Evolutionary conservation across 208 protist species (phyloP).

Genomic region (Phytomonas francai): DNA sequence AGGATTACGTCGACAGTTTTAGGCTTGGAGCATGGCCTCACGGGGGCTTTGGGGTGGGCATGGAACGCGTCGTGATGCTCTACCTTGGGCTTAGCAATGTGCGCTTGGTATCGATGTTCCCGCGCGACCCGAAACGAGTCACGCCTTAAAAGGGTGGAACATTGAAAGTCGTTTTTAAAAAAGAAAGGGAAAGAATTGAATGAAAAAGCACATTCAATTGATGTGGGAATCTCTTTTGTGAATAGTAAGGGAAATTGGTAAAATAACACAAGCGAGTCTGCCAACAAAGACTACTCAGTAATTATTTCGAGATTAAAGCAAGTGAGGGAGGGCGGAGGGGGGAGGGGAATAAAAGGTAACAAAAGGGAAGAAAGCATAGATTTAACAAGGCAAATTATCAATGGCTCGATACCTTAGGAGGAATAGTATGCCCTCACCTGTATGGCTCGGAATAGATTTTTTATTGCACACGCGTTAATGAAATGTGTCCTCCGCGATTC

Average conservation of each 20-base stretch:
- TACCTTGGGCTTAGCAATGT: conserved; percentile 98
- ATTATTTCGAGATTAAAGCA: neutral
- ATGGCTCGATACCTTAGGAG: neutral
- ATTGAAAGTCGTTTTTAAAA: conserved; percentile 5
- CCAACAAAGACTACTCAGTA: neutral
- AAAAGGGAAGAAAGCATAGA: neutral
- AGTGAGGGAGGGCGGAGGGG: neutral
- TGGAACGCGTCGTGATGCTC: conserved; percentile 99
- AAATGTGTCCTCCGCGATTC: neutral
- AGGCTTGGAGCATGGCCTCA: conserved; percentile 97
- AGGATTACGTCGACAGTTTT: conserved; percentile 98
- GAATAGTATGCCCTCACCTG: neutral
- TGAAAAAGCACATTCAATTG: neutral
- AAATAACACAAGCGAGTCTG: neutral
- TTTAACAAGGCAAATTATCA: neutral
- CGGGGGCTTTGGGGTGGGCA: conserved; percentile 97
- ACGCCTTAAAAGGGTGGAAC: conserved; percentile 49
- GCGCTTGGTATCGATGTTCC: conserved; percentile 97
- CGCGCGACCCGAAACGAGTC: conserved; percentile 96
- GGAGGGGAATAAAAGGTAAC: too few species aligned
- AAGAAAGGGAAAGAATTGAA: conserved; percentile 7
- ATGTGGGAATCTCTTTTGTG: neutral
- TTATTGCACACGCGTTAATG: neutral
- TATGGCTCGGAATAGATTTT: neutral
- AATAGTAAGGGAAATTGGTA: neutral